These are phyloP conservation scores for Tephrocybe sp. DNA, from an alignment of 768 basidiomycete species.

Conservation along the genomic window DNA sequence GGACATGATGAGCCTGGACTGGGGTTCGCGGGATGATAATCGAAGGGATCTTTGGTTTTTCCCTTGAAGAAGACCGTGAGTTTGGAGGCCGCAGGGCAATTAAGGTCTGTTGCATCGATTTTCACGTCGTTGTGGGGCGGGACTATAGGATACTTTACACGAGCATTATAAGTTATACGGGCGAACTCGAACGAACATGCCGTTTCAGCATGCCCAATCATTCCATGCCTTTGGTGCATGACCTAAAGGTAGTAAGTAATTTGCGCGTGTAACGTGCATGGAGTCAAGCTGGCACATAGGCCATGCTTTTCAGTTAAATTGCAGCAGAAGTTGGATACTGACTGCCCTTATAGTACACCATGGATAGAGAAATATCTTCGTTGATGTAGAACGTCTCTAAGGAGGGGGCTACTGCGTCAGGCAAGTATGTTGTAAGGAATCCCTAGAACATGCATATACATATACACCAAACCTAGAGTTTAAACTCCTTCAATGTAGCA, in stretches of 20 bases:
- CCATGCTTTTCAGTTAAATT: too few species aligned
- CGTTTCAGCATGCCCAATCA: slow-evolving; percentile 1
- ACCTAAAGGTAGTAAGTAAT: background rate
- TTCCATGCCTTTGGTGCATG: background rate
- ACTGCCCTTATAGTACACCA: too few species aligned
- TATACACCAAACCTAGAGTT: too few species aligned
- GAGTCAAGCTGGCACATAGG: too few species aligned
- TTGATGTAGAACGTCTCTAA: too few species aligned
- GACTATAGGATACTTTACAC: background rate
- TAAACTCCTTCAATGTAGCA: too few species aligned
- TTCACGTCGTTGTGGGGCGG: background rate
- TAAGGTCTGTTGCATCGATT: slow-evolving; percentile 7
- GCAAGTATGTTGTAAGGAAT: too few species aligned
- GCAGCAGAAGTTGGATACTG: too few species aligned
- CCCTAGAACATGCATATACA: too few species aligned
- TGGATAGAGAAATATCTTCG: too few species aligned
- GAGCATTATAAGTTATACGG: background rate
- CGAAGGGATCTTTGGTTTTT: slow-evolving; percentile 21
- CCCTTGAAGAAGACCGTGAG: slow-evolving; percentile 4
- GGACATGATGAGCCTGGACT: background rate
- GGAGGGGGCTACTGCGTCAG: too few species aligned
- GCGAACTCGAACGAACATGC: slow-evolving; percentile 4
- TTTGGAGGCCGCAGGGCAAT: slow-evolving; percentile 7
- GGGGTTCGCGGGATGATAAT: slow-evolving; percentile 26
- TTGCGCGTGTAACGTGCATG: background rate